Percentiles rank a stretch among this genome's conserved stretches.
Evolutionary conservation across 2,329 filamentous ascomycete genomes (phyloP).

Genomic region (Sordariomycetes sp.): DNA sequence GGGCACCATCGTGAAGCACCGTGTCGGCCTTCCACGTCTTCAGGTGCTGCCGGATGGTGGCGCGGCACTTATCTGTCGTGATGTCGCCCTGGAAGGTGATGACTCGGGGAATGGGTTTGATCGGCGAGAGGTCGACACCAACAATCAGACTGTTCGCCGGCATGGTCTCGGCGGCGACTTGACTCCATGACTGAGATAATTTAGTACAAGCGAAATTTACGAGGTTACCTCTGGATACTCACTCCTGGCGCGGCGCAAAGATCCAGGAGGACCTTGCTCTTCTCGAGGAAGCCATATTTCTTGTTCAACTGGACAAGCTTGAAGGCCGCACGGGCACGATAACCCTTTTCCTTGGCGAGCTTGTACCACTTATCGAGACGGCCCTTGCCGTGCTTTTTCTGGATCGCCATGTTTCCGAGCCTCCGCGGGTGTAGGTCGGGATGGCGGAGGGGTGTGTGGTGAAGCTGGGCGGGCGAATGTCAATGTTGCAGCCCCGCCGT

Average conservation of each 20-base stretch:
- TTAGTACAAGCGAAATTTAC: conserved; percentile 11
- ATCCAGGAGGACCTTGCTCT: conserved; percentile 92
- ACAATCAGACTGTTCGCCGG: conserved; percentile 80
- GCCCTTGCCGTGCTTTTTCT: conserved; percentile 98
- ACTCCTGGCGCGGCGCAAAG: conserved; percentile 92
- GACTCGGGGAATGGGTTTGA: conserved; percentile 86
- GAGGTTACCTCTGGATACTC: conserved; percentile 16
- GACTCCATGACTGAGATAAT: conserved; percentile 66
- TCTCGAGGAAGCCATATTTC: conserved; percentile 96
- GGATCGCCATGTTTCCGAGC: conserved; percentile 62
- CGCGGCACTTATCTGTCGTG: conserved; percentile 88
- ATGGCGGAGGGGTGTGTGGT: neutral
- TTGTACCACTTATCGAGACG: conserved; percentile 99
- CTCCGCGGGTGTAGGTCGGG: neutral
- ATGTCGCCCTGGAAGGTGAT: conserved; percentile 98
- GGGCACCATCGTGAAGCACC: conserved; percentile 91
- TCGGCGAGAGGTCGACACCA: conserved; percentile 86
- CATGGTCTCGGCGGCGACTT: conserved; percentile 94
- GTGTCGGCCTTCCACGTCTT: conserved; percentile 96
- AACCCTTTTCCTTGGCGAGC: conserved; percentile 96
- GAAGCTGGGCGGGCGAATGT: neutral
- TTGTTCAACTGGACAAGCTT: conserved; percentile 98
- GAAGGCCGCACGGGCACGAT: conserved; percentile 89
- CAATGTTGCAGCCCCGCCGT: conserved; percentile 2
- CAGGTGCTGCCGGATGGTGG: conserved; percentile 76